Conservation (phyloP, 208 protist genomes). For the Crithidia fasciculata region DNA sequence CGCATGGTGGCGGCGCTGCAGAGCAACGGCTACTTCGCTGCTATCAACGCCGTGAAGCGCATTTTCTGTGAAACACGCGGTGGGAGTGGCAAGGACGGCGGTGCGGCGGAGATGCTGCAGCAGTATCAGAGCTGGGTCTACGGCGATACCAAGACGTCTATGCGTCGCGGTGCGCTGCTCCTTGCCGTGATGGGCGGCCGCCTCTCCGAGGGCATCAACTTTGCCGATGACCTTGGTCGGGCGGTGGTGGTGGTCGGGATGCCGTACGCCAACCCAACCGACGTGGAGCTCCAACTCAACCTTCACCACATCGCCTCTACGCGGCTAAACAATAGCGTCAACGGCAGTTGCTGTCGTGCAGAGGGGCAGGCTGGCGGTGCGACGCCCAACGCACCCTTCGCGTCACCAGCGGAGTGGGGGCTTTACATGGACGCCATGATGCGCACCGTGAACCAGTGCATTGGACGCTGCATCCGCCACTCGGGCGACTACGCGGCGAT, state of each 20-base stretch:
- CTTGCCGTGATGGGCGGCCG: conserved; percentile 96
- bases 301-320: conserved; percentile 74
- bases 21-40: conserved; percentile 46
- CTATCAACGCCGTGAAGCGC: conserved; percentile 75
- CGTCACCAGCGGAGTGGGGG: conserved; percentile 55
- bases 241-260: conserved; percentile 95
- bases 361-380: background rate
- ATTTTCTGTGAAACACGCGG: conserved; percentile 83
- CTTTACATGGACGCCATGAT: conserved; percentile 95
- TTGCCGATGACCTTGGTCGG: conserved; percentile 95
- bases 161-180: conserved; percentile 87
- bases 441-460: conserved; percentile 96
- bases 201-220: conserved; percentile 99
- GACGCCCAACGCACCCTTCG: conserved; percentile 13
- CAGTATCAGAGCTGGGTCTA: conserved; percentile 69
- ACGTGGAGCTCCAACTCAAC: conserved; percentile 90
- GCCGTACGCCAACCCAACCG: conserved; percentile 94
- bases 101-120: conserved; percentile 50
- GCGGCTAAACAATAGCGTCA: conserved; percentile 18
- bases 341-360: background rate
- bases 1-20: conserved; percentile 50
- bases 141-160: background rate
- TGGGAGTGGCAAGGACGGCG: background rate
- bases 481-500: conserved; percentile 92
- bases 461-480: conserved; percentile 96